Percentiles rank a stretch among this genome's conserved stretches.
These are phyloP conservation scores for Alternaria rosae DNA, from an alignment of 2,329 filamentous ascomycete genomes.

Conservation along the genomic window DNA sequence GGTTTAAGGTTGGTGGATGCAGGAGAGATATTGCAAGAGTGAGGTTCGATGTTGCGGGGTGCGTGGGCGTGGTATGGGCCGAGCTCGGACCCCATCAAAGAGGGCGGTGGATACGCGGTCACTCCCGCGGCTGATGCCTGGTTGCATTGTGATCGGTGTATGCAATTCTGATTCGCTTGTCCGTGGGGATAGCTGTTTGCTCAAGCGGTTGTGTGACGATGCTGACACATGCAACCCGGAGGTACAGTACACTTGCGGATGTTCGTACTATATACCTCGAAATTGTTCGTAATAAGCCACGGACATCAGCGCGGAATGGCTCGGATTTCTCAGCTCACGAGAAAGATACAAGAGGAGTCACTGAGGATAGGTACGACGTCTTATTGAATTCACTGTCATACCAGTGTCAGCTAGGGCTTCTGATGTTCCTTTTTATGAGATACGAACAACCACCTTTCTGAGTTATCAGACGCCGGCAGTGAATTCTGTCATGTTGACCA, in stretches of 20 bases:
- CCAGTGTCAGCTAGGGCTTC: neutral
- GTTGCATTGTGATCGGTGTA: neutral
- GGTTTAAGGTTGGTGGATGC: conserved; percentile 2
- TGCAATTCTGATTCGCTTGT: neutral
- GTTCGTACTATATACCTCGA: neutral
- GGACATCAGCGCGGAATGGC: neutral
- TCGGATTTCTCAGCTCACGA: neutral
- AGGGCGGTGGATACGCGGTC: conserved; percentile 11
- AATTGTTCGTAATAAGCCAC: neutral
- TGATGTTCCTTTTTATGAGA: neutral
- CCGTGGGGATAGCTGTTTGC: neutral
- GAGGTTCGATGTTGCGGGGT: conserved; percentile 12
- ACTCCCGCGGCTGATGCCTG: conserved; percentile 6
- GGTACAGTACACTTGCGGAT: neutral
- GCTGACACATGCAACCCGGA: neutral
- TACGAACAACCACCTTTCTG: neutral
- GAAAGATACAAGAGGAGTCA: neutral
- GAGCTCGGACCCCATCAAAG: neutral
- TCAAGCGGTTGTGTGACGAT: neutral
- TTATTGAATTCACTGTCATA: neutral
- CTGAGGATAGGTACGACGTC: neutral
- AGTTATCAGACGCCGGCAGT: neutral
- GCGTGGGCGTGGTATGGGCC: neutral
- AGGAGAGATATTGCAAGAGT: conserved; percentile 13
- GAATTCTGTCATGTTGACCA: conserved; percentile 30